These are phyloP conservation scores for Diplodia sapinea DNA, from an alignment of 2,329 filamentous ascomycete genomes.

Conservation along the genomic window DNA sequence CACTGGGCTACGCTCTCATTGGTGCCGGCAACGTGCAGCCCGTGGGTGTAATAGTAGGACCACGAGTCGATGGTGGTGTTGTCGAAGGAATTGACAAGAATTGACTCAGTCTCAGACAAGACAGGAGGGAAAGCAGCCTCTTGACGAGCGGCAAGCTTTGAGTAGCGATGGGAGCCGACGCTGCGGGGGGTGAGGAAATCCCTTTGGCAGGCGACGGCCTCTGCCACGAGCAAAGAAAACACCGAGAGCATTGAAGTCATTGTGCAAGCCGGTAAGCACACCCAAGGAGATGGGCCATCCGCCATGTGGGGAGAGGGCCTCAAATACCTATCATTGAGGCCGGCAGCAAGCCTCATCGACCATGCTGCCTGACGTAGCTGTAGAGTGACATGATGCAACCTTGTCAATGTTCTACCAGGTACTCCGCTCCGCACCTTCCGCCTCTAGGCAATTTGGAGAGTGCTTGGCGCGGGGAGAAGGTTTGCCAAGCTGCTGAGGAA, in stretches of 20 bases:
- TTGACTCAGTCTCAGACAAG: slow-evolving; percentile 46
- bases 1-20: slow-evolving; percentile 50
- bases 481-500: slow-evolving; percentile 8
- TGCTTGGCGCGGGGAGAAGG: slow-evolving; percentile 25
- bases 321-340: background rate
- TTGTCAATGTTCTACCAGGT: background rate
- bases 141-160: slow-evolving; percentile 40
- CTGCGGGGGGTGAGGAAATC: slow-evolving; percentile 13
- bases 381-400: slow-evolving; percentile 3
- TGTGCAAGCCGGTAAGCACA: background rate
- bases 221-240: slow-evolving; percentile 9
- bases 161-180: slow-evolving; percentile 27
- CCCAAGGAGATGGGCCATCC: background rate
- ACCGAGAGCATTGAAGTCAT: slow-evolving; percentile 19
- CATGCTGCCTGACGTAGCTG: slow-evolving; percentile 17
- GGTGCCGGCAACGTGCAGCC: slow-evolving; percentile 41
- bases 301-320: background rate
- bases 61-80: slow-evolving; percentile 47
- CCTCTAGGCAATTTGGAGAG: slow-evolving; percentile 19
- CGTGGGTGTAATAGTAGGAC: slow-evolving; percentile 48
- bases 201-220: slow-evolving; percentile 13
- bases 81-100: slow-evolving; percentile 51
- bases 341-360: background rate
- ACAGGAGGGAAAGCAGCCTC: slow-evolving; percentile 41
- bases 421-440: background rate